A percentile compares a stretch with the other conserved stretches of the same genome.
These are phyloP conservation scores for Septoria petroselini DNA, from an alignment of 2,329 filamentous ascomycete genomes.

Conservation along the genomic window DNA sequence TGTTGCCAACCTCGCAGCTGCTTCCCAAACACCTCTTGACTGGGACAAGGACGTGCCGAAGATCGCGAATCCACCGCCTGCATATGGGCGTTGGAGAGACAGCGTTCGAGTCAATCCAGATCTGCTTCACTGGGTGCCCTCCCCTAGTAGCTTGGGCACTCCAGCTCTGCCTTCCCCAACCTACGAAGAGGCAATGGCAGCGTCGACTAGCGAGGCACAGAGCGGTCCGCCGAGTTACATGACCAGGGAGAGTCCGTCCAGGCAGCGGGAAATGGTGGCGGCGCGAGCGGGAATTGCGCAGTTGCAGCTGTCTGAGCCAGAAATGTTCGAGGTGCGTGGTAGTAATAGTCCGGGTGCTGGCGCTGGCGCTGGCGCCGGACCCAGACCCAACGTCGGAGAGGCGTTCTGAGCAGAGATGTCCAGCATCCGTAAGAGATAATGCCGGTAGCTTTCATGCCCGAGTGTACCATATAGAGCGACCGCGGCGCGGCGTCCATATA, in stretches of 20 bases:
- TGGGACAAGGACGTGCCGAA: constrained; percentile 28
- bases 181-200: constrained; percentile 34
- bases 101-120: constrained; percentile 82
- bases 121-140: constrained; percentile 65
- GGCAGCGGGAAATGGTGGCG: constrained; percentile 26
- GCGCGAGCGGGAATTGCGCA: constrained; percentile 26
- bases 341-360: constrained; percentile 13
- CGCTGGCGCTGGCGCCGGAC: no score
- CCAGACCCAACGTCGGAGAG: constrained; percentile 16
- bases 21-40: constrained; percentile 33
- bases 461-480: constrained; percentile 4
- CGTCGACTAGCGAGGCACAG: constrained; percentile 13
- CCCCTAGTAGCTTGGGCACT: constrained; percentile 26
- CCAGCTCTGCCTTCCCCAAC: constrained; percentile 33
- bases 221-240: constrained; percentile 32
- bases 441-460: not conserved
- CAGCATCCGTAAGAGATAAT: not conserved
- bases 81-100: constrained; percentile 80
- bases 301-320: constrained; percentile 26
- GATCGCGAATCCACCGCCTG: constrained; percentile 61
- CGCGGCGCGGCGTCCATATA: constrained; percentile 7
- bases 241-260: constrained; percentile 30
- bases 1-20: constrained; percentile 24
- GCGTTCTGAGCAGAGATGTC: constrained; percentile 17
- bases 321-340: constrained; percentile 31